Base-by-base conservation (phyloP, 768 basidiomycete species). In the Phlebiopsis gigantea region DNA sequence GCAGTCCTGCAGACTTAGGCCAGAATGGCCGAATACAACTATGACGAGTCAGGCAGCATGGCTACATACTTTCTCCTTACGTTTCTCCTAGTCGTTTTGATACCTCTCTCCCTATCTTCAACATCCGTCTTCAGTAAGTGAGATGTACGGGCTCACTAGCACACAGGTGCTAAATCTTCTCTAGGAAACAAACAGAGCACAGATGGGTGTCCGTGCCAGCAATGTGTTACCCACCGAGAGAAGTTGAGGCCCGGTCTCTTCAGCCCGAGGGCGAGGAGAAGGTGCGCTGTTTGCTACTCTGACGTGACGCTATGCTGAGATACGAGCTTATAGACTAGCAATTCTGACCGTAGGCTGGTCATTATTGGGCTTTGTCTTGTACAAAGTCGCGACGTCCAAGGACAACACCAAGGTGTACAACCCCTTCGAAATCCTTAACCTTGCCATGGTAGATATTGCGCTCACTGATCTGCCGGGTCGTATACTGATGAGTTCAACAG, bases 371-470 rank as follows among this genome's bases (percentile, higher is more conserved):
- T 81, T 82, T 62, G 69, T 94, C 29, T 79, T 75, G n/a, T 87
- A 87, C 73, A 79, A 79, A 65, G 85, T 83, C 31, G 76, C 81
- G 7, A 76, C 74, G 50, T 73, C 80, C 57, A 76, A 81, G 62
- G 62, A 79, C 53, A 83, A 90, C 60, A 80, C 74, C 73, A 85
- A 82, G 63, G 68, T 95, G 12, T 99, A 98, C 70, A 82, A 98
- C 69, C 97, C 97, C 1, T 99, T 95, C 64, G 88, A 93, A 62
- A 96, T 98, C 64, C 77, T 99, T 24, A 94, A 89, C 17, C 82
- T 98, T 56, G 72, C 71, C 4, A 66, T 78, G 12, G 92, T 92
- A 62, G 60, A 84, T 78, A 21, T 39, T 28, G 45, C 2, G 17
- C 2, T 9, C 44, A 46, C 56, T 62, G 24, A 19, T 19, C 5